These are phyloP conservation scores for Yarrowia yakushimensis DNA, from an alignment of 805 yeast genomes.

Conservation along the genomic window DNA sequence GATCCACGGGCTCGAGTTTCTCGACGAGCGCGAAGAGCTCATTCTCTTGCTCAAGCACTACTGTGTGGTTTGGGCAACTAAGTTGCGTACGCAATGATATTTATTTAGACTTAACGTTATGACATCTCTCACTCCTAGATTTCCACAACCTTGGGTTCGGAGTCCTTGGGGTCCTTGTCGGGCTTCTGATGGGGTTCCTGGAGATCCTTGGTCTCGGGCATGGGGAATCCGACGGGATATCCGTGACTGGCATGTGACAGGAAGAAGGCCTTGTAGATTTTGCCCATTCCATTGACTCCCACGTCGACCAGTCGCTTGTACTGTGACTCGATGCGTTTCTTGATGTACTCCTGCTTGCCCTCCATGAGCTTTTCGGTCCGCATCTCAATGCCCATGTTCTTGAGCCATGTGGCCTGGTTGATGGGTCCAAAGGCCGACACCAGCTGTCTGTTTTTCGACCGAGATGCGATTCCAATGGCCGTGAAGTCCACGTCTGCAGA, in stretches of 20 bases:
- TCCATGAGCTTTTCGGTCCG: conserved; percentile 51
- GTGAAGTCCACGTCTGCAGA: conserved; percentile 82
- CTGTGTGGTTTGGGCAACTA: conserved; percentile 42
- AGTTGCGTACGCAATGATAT: not conserved
- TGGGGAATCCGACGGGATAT: conserved; percentile 15
- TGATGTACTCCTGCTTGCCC: conserved; percentile 43
- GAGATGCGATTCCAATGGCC: conserved; percentile 46
- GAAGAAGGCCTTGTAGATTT: conserved; percentile 56
- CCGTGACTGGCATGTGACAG: conserved; percentile 9
- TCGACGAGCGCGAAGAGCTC: conserved; percentile 76
- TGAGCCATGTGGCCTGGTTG: conserved; percentile 77
- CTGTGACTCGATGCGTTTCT: conserved; percentile 52
- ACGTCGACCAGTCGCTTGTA: conserved; percentile 63
- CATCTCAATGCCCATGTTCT: conserved; percentile 68
- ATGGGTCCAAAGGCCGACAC: conserved; percentile 52
- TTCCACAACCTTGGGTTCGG: conserved; percentile 5
- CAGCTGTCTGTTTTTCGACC: conserved; percentile 28
- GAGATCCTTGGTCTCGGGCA: not conserved
- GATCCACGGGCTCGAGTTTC: conserved; percentile 54
- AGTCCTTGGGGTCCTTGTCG: not conserved
- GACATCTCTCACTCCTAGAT: not conserved
- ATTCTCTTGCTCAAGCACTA: conserved; percentile 60
- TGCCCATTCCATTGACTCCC: conserved; percentile 67
- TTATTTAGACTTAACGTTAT: not conserved
- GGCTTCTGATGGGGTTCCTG: conserved; percentile 10